A percentile compares a stretch with the other conserved stretches of the same genome.
These are phyloP conservation scores for Pisolithus orientalis DNA, from an alignment of 768 basidiomycete species.

Conservation along the genomic window DNA sequence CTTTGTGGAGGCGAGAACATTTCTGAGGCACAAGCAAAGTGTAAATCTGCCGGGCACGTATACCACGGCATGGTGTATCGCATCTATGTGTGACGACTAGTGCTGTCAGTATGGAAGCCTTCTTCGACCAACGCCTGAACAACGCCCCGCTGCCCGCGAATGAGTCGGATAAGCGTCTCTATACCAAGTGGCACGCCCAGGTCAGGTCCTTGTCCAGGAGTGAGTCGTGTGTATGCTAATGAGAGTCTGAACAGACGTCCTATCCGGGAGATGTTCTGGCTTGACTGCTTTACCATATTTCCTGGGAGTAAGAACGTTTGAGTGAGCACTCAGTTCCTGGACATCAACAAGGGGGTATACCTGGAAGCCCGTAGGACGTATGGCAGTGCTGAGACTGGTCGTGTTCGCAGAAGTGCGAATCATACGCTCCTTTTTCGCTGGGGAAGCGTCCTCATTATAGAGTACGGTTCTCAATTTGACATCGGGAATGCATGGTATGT, in stretches of 20 bases:
- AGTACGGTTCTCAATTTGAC: neutral
- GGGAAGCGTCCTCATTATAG: slow-evolving; percentile 35
- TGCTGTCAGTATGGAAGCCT: too few species aligned
- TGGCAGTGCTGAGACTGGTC: too few species aligned
- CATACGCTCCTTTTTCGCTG: too few species aligned
- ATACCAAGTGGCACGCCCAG: slow-evolving; percentile 74
- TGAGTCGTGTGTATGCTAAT: slow-evolving; percentile 74
- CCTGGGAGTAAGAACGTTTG: slow-evolving; percentile 18
- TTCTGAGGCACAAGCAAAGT: too few species aligned
- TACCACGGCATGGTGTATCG: too few species aligned
- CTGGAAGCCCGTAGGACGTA: too few species aligned
- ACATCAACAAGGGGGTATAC: too few species aligned
- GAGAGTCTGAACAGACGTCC: slow-evolving; percentile 46
- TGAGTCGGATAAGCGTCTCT: slow-evolving; percentile 52
- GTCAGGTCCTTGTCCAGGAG: slow-evolving; percentile 71
- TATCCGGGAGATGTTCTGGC: slow-evolving; percentile 22
- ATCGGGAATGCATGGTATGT: slow-evolving; percentile 4
- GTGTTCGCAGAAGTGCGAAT: too few species aligned
- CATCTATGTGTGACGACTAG: too few species aligned
- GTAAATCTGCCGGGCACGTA: too few species aligned
- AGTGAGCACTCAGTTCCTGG: slow-evolving; percentile 26
- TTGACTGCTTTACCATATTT: slow-evolving; percentile 24
- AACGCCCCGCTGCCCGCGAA: slow-evolving; percentile 51
- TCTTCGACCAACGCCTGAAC: slow-evolving; percentile 18
- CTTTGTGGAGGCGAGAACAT: too few species aligned